Percentiles rank a stretch among this genome's conserved stretches.
Conservation (phyloP, 768 basidiomycete species). For the Rhodosporidiobolus odoratus region DNA sequence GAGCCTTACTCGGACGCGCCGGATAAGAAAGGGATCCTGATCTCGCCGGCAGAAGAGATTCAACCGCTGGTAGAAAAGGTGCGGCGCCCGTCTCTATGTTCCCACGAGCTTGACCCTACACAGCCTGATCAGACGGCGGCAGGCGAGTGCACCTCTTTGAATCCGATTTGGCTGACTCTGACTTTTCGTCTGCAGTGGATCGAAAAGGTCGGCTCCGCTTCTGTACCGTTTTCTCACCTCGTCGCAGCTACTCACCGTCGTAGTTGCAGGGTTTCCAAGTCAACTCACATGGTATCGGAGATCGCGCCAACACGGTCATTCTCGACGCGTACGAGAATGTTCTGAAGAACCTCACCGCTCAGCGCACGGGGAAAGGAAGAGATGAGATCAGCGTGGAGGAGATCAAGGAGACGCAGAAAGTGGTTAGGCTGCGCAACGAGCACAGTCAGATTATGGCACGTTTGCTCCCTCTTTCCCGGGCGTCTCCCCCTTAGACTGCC, state of each 20-base stretch:
- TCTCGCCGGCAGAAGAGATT: slow-evolving; percentile 56
- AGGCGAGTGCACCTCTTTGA: no score
- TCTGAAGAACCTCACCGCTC: slow-evolving; percentile 43
- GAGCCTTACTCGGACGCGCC: slow-evolving; percentile 66
- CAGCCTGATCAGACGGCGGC: no score
- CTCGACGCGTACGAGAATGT: slow-evolving; percentile 76
- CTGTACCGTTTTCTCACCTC: slow-evolving; percentile 3
- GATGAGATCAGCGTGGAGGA: slow-evolving; percentile 1
- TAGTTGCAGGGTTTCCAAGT: slow-evolving; percentile 34
- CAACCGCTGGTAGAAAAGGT: slow-evolving; percentile 57
- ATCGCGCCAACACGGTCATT: slow-evolving; percentile 75
- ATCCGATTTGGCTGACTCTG: no score
- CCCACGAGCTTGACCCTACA: neutral
- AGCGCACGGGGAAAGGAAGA: neutral
- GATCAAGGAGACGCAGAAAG: slow-evolving; percentile 16
- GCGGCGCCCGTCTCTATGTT: neutral
- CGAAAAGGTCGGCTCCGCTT: slow-evolving; percentile 7
- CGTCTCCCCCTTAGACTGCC: no score
- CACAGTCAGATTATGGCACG: slow-evolving; percentile 77
- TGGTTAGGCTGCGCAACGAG: slow-evolving; percentile 69
- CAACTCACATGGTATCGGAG: slow-evolving; percentile 51
- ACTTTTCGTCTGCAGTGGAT: slow-evolving; percentile 10
- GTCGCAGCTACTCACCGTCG: no score
- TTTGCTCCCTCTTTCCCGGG: neutral
- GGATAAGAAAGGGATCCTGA: slow-evolving; percentile 64